Percentiles rank a stretch among this genome's conserved stretches.
These are phyloP conservation scores for Lanmaoa pseudosensibilis DNA, from an alignment of 768 basidiomycete species.

Conservation along the genomic window DNA sequence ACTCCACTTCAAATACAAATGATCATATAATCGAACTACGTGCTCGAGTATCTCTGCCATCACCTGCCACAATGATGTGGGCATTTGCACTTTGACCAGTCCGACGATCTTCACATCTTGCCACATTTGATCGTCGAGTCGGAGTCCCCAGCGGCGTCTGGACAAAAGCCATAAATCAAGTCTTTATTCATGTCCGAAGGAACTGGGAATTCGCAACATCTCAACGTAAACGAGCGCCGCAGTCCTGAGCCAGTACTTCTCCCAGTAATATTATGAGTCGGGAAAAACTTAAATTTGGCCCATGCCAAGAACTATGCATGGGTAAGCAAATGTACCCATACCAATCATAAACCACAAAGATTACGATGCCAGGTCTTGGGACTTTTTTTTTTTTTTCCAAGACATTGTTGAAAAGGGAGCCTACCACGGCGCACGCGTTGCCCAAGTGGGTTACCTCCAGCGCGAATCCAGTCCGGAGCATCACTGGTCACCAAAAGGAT, in stretches of 20 bases:
- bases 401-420: not conserved
- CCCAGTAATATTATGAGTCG: too few relatives aligned
- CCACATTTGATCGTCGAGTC: slow-evolving; percentile 16
- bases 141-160: slow-evolving; percentile 8
- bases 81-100: not conserved
- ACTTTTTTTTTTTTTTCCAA: too few relatives aligned
- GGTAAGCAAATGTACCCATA: not conserved
- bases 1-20: slow-evolving; percentile 4
- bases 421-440: too few relatives aligned
- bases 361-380: not conserved
- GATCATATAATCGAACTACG: not conserved
- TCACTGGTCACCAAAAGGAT: not conserved
- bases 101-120: slow-evolving; percentile 17
- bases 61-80: not conserved
- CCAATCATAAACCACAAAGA: not conserved
- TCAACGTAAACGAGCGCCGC: slow-evolving; percentile 11
- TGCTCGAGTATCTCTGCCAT: not conserved
- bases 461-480: slow-evolving; percentile 18
- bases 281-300: not conserved
- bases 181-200: slow-evolving; percentile 27
- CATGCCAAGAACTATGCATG: not conserved
- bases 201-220: slow-evolving; percentile 1
- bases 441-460: not conserved
- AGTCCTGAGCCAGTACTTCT: not conserved
- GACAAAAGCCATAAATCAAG: slow-evolving; percentile 9